Conservation (phyloP, 2,329 filamentous ascomycete species). For the Stagonosporopsis cucurbitacearum region DNA sequence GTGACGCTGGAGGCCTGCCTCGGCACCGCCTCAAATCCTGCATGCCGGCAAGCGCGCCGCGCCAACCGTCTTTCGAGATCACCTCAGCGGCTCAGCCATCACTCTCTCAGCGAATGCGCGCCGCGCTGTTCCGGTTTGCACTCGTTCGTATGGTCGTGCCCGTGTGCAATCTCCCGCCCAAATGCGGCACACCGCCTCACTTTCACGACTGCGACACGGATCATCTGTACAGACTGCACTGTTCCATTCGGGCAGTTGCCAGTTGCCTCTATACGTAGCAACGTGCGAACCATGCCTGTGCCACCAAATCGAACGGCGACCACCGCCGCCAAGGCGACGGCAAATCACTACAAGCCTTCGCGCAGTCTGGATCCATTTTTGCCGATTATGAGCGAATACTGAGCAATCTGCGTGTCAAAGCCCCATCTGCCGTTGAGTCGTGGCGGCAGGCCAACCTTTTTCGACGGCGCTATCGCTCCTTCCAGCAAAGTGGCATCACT, state of each 20-base stretch:
- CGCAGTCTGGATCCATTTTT: constrained; percentile 17
- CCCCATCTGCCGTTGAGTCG: constrained; percentile 15
- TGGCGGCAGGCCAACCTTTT: constrained; percentile 22
- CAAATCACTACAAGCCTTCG: constrained; percentile 14
- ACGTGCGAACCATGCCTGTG: not conserved
- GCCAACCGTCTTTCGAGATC: constrained; percentile 8
- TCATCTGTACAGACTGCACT: no score
- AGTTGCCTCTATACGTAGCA: not conserved
- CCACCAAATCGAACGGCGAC: constrained; percentile 1
- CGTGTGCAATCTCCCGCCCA: not conserved
- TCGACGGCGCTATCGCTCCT: constrained; percentile 22
- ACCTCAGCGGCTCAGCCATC: constrained; percentile 7
- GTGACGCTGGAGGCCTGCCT: constrained; percentile 5
- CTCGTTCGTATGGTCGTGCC: not conserved
- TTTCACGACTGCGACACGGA: constrained; percentile 1
- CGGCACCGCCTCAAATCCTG: constrained; percentile 8
- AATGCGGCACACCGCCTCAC: not conserved
- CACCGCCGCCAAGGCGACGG: constrained; percentile 7
- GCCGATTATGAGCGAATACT: constrained; percentile 20
- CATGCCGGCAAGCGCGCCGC: constrained; percentile 1
- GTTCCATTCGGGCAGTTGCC: not conserved
- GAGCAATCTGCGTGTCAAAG: constrained; percentile 16
- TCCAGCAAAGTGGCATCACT: constrained; percentile 24
- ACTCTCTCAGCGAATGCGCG: not conserved
- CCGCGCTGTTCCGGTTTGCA: not conserved